phyloP scores from a whole-genome alignment of 495 filamentous ascomycete species.

The Penicillium cinerascens region DNA sequence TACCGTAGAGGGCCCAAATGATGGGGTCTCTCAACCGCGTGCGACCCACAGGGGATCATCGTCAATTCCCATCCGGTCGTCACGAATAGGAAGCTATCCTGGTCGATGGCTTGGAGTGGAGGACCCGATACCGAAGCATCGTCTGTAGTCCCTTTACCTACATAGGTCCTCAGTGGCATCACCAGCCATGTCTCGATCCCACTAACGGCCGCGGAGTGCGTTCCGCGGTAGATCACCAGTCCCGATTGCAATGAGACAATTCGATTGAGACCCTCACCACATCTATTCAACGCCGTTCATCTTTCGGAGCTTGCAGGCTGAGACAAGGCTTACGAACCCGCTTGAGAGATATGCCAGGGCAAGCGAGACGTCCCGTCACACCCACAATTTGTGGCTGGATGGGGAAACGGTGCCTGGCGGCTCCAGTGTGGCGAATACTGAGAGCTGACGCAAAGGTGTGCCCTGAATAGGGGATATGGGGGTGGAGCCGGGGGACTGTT shows the following conservation, averaged over 20 bases:
- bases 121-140: neutral
- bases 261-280: neutral
- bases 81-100: neutral
- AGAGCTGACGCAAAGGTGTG: conserved; percentile 9
- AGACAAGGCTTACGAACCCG: conserved; percentile 8
- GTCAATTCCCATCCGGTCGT: conserved; percentile 1
- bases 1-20: neutral
- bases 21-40: neutral
- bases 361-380: neutral
- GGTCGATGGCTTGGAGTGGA: neutral
- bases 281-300: neutral
- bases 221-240: conserved; percentile 21
- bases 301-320: conserved; percentile 1
- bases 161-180: neutral
- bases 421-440: conserved; percentile 17
- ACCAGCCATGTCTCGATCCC: conserved; percentile 17
- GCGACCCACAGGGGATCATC: conserved; percentile 14
- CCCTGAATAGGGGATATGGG: conserved; percentile 12
- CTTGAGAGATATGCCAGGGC: conserved; percentile 2
- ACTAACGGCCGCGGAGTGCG: conserved; percentile 13
- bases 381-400: conserved; percentile 9
- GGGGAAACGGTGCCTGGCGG: conserved; percentile 2
- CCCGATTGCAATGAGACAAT: conserved; percentile 12
- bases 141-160: neutral
- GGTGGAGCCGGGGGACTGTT: conserved; percentile 13